Evolutionary conservation across 2,329 filamentous ascomycete species (phyloP), one percentile per base, ranked within the genome.

Genomic region (Dothistroma pini): DNA sequence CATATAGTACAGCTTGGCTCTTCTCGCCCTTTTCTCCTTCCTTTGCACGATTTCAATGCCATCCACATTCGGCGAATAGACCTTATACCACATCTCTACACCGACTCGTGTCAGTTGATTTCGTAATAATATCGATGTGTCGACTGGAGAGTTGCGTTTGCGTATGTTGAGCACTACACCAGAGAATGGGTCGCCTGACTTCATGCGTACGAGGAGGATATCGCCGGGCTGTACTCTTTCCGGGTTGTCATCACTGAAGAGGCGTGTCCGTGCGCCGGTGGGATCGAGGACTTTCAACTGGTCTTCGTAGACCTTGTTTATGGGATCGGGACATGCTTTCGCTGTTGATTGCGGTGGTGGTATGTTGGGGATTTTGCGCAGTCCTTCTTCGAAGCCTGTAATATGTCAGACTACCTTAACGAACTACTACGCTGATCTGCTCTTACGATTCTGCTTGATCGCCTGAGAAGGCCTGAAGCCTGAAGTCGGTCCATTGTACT

Each of bases 31-130:
- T 88, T 92, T 95, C 72, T 85, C 83, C 66, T 86, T 84, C 70
- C 93, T 83, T 85, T 96, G 91, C 76, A 97, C 90, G 70, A 99
- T 89, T 79, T 99, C 93, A 72, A 99, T 91, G 66, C 90, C 91
- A 74, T 89, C 86, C 34, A 97, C 89, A 73, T 90, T 89, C 63
- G 93, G 93, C 73, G 86, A 90, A 81, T 95, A 97, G 61, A 97
- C 83, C 82, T 99, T 99, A 78, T 90, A 92, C 88, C 91, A 96
- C 91, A 96, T 95, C 84, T 99, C 95, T 62, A 96, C 91, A 63
- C 91, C 90, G 7, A 96, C 86, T 69, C 90, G 86, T 68, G 91
- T 93, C 69, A 99, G 80, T 74, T 96, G 87, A 70, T 93, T 93
- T 59, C 95, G 85, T 62, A 99, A 82, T 62, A 96, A 79, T 58